Evolutionary conservation across 345 rosid species (phyloP), one percentile per base, ranked within the genome.

Genomic region (Populus ilicifolia): DNA sequence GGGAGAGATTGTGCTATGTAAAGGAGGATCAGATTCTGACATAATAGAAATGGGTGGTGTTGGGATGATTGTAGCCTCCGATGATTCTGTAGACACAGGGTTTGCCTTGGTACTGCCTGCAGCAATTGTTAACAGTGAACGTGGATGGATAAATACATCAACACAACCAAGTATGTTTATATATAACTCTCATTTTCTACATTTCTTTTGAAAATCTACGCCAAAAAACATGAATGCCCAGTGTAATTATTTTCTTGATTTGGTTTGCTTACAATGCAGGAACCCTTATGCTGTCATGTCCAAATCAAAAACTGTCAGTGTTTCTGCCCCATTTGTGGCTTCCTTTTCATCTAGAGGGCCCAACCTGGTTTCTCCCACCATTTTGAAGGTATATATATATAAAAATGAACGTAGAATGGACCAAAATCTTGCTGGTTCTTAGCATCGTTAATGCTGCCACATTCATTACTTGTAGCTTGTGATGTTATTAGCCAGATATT

Each of bases 1-100:
- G 70, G 79, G 79, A 23, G 69, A 76, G 52, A 68, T 68, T 52
- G 67, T 76, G 54, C 38, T 76, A 5, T 76, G 73, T 56, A 61
- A 38, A 41, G 44, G 44, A 29, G 29, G 33, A 16, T 1, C 16
- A 70, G 56, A 29, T n/a, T 9, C 14, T 12, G 5, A 11, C 18
- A 6, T 70, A 21, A 41, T 7, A 17, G 73, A 41, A 7, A 23
- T 70, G 8, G 73, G 61, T 11, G 73, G 18, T 6, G 73, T 3
- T 27, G 39, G 39, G 13, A 43, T 29, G 16, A 23, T 70, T 5
- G 13, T 9, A 41, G 6, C 44, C 29, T 27, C 18, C 12, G 6
- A 29, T 18, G 56, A 13, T 12, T 11, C 21, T 8, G 10, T 20
- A 41, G 73, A 70, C 35, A 70, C 73, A 11, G 73, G 29, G 14